Percentiles rank a stretch among this genome's conserved stretches.
These are phyloP conservation scores for Thraustochytrium striatum DNA, from an alignment of 352 stramenopile genomes.

Conservation along the genomic window DNA sequence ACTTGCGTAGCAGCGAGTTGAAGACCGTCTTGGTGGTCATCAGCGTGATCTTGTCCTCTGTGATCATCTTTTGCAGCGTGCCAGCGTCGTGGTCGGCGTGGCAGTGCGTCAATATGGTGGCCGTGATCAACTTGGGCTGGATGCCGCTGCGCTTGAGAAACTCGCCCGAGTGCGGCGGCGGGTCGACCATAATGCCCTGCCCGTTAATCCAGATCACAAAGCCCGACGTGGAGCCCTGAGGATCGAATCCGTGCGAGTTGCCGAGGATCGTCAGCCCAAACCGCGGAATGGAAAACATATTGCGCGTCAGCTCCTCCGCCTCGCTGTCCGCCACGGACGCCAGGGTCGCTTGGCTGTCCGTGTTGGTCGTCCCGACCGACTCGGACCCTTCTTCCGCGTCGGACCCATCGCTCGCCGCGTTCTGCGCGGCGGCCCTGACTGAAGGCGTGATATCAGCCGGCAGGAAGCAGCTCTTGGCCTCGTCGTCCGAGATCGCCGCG, in stretches of 20 bases:
- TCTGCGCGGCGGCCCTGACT: no score
- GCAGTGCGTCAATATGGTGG: conserved; percentile 92
- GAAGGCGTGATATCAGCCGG: no score
- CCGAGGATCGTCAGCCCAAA: conserved; percentile 90
- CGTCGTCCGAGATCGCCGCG: conserved; percentile 26
- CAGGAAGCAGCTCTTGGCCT: conserved; percentile 34
- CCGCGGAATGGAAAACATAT: conserved; percentile 79
- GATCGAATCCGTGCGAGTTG: conserved; percentile 91
- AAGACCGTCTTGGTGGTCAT: conserved; percentile 94
- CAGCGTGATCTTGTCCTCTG: conserved; percentile 83
- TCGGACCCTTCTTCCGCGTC: no score
- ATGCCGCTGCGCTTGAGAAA: conserved; percentile 76
- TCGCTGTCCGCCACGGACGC: no score
- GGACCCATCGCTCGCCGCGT: neutral
- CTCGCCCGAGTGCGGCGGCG: conserved; percentile 77
- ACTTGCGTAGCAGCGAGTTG: conserved; percentile 91
- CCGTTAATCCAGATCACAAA: conserved; percentile 95
- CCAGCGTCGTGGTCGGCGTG: conserved; percentile 92
- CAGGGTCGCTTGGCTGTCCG: no score
- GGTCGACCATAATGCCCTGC: conserved; percentile 91
- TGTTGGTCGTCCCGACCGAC: neutral
- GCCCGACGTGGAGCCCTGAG: conserved; percentile 82
- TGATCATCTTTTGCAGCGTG: conserved; percentile 91
- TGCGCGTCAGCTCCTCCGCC: conserved; percentile 59
- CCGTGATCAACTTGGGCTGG: conserved; percentile 83